Evolutionary conservation across 2,329 filamentous ascomycete genomes (phyloP), one percentile per base, ranked within the genome.

Genomic region (Lachnellula hyalina): DNA sequence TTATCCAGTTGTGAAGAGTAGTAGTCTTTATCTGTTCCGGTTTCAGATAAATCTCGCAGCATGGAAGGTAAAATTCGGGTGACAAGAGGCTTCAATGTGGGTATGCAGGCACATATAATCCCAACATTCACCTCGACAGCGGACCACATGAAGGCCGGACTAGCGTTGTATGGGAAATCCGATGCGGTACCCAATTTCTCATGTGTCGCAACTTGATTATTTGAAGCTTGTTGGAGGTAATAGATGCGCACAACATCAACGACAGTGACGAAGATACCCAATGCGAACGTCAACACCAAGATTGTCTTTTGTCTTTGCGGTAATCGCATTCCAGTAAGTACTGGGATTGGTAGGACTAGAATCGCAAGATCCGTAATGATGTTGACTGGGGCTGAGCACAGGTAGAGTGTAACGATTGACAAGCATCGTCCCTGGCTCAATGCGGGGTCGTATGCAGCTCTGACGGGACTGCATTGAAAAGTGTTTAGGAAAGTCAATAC

Each of bases 351-450:
- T 11, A 96, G 75, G 44, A 94, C 86, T 32, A 97, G 77, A 49
- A 96, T 90, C 44, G 89, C 89, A 53, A 96, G 76, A 67, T 96
- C 92, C 19, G 91, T 96, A 58, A 95, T 86, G 63, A 96, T 89
- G 72, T 96, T 96, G 68, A 96, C 83, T 0, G 93, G 92, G 0
- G 92, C 88, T 5, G 91, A 93, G 21, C 83, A 84, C 2, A 87
- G 77, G 64, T 86, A 87, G 40, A 88, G 75, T 5, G 56, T 74
- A 76, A 15, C 65, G 23, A 83, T 68, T 0, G 81, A 81, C 2
- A 60, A 65, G 63, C 80, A 83, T 57, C 81, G 75, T 35, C 65
- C 65, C 4, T 72, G 63, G 1, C 19, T 52, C 4, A 65, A 56
- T 15, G 68, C 60, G 9, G 54, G 50, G 56, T 75, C 71, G 74